Percentiles rank a stretch among this genome's conserved stretches.
Evolutionary conservation across 257 asterid species (phyloP).

Genomic region (Striga asiatica): DNA sequence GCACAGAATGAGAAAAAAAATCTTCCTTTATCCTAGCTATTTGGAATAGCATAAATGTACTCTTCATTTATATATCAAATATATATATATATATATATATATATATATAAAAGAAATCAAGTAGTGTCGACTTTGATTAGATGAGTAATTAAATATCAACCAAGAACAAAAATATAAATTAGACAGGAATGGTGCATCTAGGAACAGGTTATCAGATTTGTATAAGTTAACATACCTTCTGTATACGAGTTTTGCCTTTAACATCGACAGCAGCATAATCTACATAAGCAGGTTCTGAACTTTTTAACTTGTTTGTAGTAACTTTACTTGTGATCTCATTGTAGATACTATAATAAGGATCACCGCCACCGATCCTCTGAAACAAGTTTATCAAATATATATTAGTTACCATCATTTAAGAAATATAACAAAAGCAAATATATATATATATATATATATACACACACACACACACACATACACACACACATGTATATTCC

Average conservation of each 20-base stretch:
- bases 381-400: constrained; percentile 14
- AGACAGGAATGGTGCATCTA: not conserved
- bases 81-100: too few species aligned
- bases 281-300: constrained; percentile 66
- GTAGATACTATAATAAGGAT: constrained; percentile 64
- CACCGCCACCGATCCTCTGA: constrained; percentile 64
- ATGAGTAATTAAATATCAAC: too few species aligned
- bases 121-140: too few species aligned
- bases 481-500: not conserved
- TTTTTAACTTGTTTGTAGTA: constrained; percentile 36
- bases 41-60: too few species aligned
- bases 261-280: constrained; percentile 86
- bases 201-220: not conserved
- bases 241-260: constrained; percentile 45
- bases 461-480: not conserved
- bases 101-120: too few species aligned
- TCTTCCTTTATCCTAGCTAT: not conserved
- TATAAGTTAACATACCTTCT: constrained; percentile 46
- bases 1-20: constrained; percentile 18
- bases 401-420: constrained; percentile 2
- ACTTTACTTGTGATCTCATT: constrained; percentile 38
- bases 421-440: not conserved
- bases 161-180: too few species aligned
- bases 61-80: not conserved
- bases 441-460: not conserved